phyloP scores from a whole-genome alignment of 1,284 basidiomycete species.

The Trichosporon sp. region DNA sequence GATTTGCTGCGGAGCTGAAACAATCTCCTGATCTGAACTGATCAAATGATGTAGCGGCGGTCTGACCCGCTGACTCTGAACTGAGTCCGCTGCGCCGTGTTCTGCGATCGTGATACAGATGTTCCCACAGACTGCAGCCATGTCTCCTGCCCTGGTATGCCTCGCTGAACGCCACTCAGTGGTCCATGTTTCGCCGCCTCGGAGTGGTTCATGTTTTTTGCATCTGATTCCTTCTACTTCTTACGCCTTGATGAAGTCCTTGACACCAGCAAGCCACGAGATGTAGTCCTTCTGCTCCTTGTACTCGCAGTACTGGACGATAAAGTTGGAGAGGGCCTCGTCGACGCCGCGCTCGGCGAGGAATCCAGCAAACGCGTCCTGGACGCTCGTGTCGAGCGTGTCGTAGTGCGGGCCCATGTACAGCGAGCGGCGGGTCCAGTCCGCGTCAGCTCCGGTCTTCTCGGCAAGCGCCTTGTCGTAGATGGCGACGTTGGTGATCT shows the following conservation, averaged over 20 bases:
- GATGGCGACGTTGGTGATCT: conserved; percentile 80
- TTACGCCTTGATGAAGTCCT: conserved; percentile 71
- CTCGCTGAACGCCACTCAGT: no score
- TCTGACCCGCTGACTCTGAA: no score
- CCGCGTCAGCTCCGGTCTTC: conserved; percentile 80
- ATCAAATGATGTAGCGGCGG: no score
- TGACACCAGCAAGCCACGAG: conserved; percentile 81
- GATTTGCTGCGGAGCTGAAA: no score
- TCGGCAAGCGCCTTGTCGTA: conserved; percentile 81
- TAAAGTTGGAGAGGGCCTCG: conserved; percentile 75
- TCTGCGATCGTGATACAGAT: no score
- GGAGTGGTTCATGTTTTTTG: conserved; percentile 27
- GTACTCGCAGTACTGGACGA: conserved; percentile 79
- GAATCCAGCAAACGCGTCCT: conserved; percentile 82
- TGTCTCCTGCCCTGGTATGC: no score
- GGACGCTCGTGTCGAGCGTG: conserved; percentile 81
- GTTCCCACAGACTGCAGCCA: no score
- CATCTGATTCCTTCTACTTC: conserved; percentile 11
- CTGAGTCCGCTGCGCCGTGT: no score
- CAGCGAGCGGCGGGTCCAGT: conserved; percentile 86
- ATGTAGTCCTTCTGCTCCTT: conserved; percentile 98
- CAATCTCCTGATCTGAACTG: no score
- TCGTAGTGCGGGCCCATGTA: conserved; percentile 94
- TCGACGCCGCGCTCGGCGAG: conserved; percentile 85
- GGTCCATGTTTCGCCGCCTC: no score